Evolutionary conservation across 148 eudicot species (phyloP).

Genomic region (Agrostemma githago): DNA sequence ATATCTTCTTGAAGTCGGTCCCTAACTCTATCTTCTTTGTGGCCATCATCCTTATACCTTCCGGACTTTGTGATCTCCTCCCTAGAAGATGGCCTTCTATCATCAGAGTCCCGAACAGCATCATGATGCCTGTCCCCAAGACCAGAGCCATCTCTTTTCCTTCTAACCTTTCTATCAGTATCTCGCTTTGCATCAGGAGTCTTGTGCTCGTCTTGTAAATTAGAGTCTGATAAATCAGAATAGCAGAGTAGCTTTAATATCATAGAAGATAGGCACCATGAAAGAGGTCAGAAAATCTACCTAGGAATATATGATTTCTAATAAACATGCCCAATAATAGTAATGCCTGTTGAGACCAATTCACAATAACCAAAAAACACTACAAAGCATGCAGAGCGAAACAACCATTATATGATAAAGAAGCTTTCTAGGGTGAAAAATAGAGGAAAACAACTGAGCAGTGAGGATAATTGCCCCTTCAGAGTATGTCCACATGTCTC

Average conservation of each 20-base stretch:
- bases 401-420: background rate
- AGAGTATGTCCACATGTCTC: too few species aligned
- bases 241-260: background rate
- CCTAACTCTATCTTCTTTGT: constrained; percentile 48
- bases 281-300: background rate
- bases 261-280: background rate
- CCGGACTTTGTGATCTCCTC: constrained; percentile 52
- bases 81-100: constrained; percentile 48
- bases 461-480: too few species aligned
- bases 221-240: constrained; percentile 19
- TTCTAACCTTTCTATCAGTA: constrained; percentile 56
- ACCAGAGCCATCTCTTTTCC: constrained; percentile 56
- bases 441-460: too few species aligned
- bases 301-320: background rate
- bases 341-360: background rate
- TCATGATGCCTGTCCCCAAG: constrained; percentile 63
- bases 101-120: constrained; percentile 46
- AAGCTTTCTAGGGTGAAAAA: too few species aligned
- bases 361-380: background rate
- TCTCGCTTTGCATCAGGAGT: constrained; percentile 64
- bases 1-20: constrained; percentile 44
- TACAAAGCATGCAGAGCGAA: background rate
- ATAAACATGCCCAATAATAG: background rate
- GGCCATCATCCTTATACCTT: constrained; percentile 52
- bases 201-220: constrained; percentile 39